A percentile compares a stretch with the other conserved stretches of the same genome.
These are phyloP conservation scores for Panaeolus papilionaceus DNA, from an alignment of 768 basidiomycete genomes.

Conservation along the genomic window DNA sequence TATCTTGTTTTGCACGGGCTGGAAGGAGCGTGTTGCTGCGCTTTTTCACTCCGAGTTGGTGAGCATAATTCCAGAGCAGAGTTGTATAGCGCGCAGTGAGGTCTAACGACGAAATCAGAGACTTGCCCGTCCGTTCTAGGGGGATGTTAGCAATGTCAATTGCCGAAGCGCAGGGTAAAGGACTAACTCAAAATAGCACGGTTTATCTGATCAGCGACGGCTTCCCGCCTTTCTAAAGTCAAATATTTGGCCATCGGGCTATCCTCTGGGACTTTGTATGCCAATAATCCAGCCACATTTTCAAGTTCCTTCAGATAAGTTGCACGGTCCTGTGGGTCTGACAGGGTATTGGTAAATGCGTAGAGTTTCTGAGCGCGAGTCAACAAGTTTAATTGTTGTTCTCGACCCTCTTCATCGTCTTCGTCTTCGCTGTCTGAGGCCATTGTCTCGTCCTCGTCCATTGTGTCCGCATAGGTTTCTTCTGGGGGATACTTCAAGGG, in stretches of 20 bases:
- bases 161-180: background rate
- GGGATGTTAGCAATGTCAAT: background rate
- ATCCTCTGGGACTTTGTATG: constrained; percentile 81
- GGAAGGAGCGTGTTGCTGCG: constrained; percentile 58
- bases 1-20: constrained; percentile 27
- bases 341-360: constrained; percentile 61
- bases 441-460: constrained; percentile 16
- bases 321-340: constrained; percentile 58
- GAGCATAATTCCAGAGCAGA: constrained; percentile 62
- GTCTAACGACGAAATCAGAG: constrained; percentile 67
- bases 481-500: constrained; percentile 57
- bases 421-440: constrained; percentile 29
- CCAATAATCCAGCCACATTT: constrained; percentile 79
- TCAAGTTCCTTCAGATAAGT: constrained; percentile 74
- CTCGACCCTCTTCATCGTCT: constrained; percentile 35
- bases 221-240: constrained; percentile 75
- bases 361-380: constrained; percentile 72
- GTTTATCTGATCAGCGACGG: constrained; percentile 88
- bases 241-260: constrained; percentile 82
- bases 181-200: constrained; percentile 82
- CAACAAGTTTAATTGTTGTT: constrained; percentile 57
- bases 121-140: constrained; percentile 57
- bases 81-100: constrained; percentile 69
- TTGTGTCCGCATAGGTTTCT: background rate
- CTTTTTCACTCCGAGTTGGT: constrained; percentile 53